Percentiles rank a stretch among this genome's conserved stretches.
phyloP scores from a whole-genome alignment of 108 stramenopile genomes.

The Pseudonitzschia multistriata region DNA sequence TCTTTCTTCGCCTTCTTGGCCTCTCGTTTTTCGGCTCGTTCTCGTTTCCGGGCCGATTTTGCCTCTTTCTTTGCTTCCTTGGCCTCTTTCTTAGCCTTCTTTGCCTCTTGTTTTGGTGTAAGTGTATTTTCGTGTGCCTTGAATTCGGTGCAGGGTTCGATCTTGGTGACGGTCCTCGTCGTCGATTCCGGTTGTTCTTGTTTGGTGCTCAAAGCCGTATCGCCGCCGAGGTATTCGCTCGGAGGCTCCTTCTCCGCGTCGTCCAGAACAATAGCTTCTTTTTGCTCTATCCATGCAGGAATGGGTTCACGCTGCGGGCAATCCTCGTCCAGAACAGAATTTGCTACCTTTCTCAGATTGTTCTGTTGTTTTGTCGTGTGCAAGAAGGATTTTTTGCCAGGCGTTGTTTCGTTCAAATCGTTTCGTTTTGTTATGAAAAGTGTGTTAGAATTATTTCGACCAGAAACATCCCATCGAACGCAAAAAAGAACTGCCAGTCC shows the following conservation, averaged over 20 bases:
- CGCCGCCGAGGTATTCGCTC: background rate
- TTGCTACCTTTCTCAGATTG: constrained; percentile 10
- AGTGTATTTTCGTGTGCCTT: background rate
- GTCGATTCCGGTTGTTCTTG: background rate
- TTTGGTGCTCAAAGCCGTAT: background rate
- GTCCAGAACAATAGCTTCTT: background rate
- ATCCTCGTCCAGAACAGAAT: constrained; percentile 2
- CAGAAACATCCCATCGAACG: no score
- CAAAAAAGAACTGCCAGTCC: background rate
- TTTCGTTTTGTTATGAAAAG: no score
- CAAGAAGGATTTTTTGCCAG: background rate
- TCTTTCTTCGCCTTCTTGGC: background rate
- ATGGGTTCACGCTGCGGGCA: background rate
- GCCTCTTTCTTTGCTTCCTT: constrained; percentile 4
- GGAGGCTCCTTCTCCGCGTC: background rate
- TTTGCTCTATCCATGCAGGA: constrained; percentile 17
- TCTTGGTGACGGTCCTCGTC: background rate
- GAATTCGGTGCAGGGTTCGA: constrained; percentile 4
- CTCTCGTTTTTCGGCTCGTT: background rate
- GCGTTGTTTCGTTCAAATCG: no score
- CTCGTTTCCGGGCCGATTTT: background rate
- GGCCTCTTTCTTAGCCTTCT: background rate
- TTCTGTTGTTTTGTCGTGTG: constrained; percentile 4
- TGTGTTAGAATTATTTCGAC: no score
- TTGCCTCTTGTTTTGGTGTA: background rate